These are phyloP conservation scores for Canavalia ensiformis DNA, from an alignment of 306 rosid species.

Conservation along the genomic window DNA sequence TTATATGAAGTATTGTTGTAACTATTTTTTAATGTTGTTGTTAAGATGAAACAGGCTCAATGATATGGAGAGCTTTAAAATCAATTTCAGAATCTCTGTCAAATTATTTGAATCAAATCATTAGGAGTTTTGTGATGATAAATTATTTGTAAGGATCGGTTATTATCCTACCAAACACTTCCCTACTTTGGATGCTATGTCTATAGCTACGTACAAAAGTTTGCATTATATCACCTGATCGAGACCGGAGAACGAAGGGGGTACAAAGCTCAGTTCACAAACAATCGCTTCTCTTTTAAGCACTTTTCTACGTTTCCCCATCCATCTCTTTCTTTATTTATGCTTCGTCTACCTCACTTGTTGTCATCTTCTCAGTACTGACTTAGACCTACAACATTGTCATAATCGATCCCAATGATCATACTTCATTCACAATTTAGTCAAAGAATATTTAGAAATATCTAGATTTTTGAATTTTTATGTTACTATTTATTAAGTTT, in stretches of 20 bases:
- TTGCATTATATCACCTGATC: background rate
- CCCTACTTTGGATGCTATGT: conserved; percentile 20
- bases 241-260: background rate
- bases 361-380: conserved; percentile 25
- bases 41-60: background rate
- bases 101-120: background rate
- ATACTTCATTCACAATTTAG: background rate
- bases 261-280: background rate
- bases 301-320: conserved; percentile 25
- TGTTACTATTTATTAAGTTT: too few relatives aligned
- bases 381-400: background rate
- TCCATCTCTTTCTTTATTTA: conserved; percentile 12
- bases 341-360: background rate
- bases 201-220: background rate
- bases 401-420: background rate
- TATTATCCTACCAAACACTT: background rate
- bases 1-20: too few relatives aligned
- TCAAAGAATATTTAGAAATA: background rate
- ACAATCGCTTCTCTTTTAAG: background rate
- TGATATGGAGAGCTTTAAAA: background rate
- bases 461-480: too few relatives aligned
- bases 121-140: background rate
- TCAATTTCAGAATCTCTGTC: background rate
- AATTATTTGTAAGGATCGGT: background rate
- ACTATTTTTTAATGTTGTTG: too few relatives aligned